phyloP scores from a whole-genome alignment of 2,329 filamentous ascomycete species.

The Trichoderma breve region DNA sequence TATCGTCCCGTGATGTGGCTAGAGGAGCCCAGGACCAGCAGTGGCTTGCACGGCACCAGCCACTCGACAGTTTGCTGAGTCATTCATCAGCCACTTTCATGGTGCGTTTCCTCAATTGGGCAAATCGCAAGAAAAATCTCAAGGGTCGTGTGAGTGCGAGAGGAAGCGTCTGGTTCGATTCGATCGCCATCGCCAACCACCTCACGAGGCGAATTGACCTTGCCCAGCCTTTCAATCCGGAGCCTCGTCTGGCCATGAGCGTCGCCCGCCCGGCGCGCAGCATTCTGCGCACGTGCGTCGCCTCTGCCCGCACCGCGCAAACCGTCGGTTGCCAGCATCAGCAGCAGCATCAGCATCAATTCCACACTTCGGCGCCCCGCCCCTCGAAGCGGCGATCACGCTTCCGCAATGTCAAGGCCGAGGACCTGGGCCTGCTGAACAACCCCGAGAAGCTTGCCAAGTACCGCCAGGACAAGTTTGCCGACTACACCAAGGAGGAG shows the following conservation, averaged over 20 bases:
- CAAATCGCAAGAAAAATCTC: conserved; percentile 34
- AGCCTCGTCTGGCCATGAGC: conserved; percentile 46
- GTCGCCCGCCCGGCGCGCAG: conserved; percentile 54
- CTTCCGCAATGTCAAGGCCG: conserved; percentile 53
- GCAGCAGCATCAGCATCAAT: conserved; percentile 32
- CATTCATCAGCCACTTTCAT: conserved; percentile 1
- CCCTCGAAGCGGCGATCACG: conserved; percentile 45
- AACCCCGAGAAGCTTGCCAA: conserved; percentile 43
- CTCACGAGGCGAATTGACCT: conserved; percentile 14
- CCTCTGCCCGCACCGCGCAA: conserved; percentile 31
- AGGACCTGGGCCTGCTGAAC: conserved; percentile 49
- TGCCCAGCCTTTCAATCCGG: not conserved
- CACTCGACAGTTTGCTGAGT: not conserved
- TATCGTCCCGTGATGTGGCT: not conserved
- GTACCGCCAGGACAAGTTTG: conserved; percentile 50
- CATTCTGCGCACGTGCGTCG: conserved; percentile 51
- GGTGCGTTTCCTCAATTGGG: conserved; percentile 18
- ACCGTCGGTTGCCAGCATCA: conserved; percentile 21
- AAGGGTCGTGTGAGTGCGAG: conserved; percentile 31
- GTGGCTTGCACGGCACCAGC: not conserved
- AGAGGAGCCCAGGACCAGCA: not conserved
- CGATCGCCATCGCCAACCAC: not conserved
- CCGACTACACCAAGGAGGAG: conserved; percentile 66
- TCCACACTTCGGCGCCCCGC: conserved; percentile 52
- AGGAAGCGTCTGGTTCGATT: conserved; percentile 19